phyloP scores from a whole-genome alignment of 2,329 filamentous ascomycete genomes.

The Neonectria magnoliae region DNA sequence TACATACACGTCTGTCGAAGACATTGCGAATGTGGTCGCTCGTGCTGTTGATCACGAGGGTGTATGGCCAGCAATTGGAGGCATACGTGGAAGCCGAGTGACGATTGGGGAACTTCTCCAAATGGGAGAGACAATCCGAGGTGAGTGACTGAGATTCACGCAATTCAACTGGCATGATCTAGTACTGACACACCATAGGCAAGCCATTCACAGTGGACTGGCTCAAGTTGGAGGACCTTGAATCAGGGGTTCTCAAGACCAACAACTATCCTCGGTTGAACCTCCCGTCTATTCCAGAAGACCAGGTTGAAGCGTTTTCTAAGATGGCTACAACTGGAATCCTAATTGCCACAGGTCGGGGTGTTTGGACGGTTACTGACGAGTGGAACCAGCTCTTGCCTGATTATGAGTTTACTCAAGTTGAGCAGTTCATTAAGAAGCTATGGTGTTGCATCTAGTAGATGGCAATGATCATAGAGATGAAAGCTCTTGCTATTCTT shows the following conservation, averaged over 20 bases:
- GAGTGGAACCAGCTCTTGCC: constrained; percentile 58
- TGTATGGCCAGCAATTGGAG: constrained; percentile 53
- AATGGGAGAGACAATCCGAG: constrained; percentile 52
- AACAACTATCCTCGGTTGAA: constrained; percentile 31
- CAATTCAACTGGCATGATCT: constrained; percentile 30
- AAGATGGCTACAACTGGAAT: constrained; percentile 47
- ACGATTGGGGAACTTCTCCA: constrained; percentile 48
- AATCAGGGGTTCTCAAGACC: constrained; percentile 32
- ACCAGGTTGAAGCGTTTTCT: constrained; percentile 33
- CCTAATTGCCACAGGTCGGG: constrained; percentile 47
- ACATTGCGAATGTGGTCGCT: constrained; percentile 53
- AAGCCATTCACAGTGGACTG: constrained; percentile 25
- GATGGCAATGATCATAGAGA: too few relatives aligned
- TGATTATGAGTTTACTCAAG: constrained; percentile 53
- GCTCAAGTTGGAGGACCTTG: constrained; percentile 31
- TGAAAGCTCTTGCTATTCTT: too few relatives aligned
- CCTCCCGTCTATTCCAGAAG: constrained; percentile 32
- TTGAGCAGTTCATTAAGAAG: constrained; percentile 54
- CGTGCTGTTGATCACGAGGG: constrained; percentile 54
- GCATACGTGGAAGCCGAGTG: constrained; percentile 51
- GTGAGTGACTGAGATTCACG: constrained; percentile 37
- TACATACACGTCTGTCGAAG: constrained; percentile 55
- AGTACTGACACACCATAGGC: constrained; percentile 14
- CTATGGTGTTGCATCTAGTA: background rate
- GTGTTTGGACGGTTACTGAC: constrained; percentile 51